phyloP scores from a whole-genome alignment of 768 basidiomycete species.

The Boletus speciosus region DNA sequence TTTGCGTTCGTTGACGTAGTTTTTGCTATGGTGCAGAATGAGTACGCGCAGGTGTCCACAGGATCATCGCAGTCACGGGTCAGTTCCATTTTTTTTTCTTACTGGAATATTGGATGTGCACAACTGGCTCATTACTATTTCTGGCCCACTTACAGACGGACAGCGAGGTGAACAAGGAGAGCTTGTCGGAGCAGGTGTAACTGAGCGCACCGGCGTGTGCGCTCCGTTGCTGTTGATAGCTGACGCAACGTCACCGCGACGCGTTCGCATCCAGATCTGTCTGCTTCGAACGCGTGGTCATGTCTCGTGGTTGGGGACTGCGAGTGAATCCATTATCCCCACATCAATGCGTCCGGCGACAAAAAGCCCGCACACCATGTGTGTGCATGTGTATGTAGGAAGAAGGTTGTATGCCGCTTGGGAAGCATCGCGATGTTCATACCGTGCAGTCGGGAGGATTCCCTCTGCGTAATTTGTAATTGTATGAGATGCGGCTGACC shows the following conservation, averaged over 20 bases:
- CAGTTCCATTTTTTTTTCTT: background rate
- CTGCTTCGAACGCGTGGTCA: background rate
- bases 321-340: too few relatives aligned
- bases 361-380: background rate
- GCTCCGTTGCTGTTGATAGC: too few relatives aligned
- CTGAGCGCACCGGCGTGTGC: background rate
- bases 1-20: background rate
- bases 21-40: conserved; percentile 1
- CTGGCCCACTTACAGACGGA: background rate
- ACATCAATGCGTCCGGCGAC: background rate
- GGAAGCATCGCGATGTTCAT: background rate
- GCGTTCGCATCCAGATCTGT: background rate
- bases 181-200: background rate
- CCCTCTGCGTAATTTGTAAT: background rate
- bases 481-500: background rate
- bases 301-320: too few relatives aligned
- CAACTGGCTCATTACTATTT: background rate
- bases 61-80: conserved; percentile 23
- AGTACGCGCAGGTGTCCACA: conserved; percentile 14
- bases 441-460: background rate
- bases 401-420: too few relatives aligned
- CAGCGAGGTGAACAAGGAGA: background rate
- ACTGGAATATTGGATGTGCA: too few relatives aligned
- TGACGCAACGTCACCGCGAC: background rate
- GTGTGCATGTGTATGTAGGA: background rate